These are phyloP conservation scores for Stropharia rugosoannulata DNA, from an alignment of 768 basidiomycete genomes.

Conservation along the genomic window DNA sequence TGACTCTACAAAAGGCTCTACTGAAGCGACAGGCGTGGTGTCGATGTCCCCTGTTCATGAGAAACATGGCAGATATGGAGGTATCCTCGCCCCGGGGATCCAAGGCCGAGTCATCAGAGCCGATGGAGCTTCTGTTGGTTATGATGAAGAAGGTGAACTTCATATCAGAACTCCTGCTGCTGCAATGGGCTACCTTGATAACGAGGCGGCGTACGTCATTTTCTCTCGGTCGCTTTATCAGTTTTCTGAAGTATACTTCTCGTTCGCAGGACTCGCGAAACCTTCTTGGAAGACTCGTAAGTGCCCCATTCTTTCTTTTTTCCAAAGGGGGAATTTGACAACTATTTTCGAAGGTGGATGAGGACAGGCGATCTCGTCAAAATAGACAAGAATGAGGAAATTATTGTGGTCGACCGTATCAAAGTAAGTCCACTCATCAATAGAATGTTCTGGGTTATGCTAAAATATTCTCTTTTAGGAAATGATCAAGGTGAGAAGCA, in stretches of 20 bases:
- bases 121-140: constrained; percentile 3
- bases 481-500: background rate
- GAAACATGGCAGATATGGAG: constrained; percentile 7
- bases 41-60: constrained; percentile 4
- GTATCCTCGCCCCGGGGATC: constrained; percentile 6
- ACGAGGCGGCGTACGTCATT: constrained; percentile 5
- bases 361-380: constrained; percentile 8
- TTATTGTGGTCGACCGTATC: constrained; percentile 7
- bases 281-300: constrained; percentile 4
- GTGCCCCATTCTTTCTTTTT: background rate
- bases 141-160: constrained; percentile 8
- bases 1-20: too few species aligned
- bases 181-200: constrained; percentile 7
- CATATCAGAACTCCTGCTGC: constrained; percentile 7
- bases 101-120: background rate
- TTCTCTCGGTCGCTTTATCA: background rate
- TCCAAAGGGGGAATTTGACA: background rate
- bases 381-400: constrained; percentile 5
- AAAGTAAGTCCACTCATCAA: background rate
- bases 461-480: background rate
- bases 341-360: constrained; percentile 1
- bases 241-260: background rate
- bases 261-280: constrained; percentile 1
- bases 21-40: constrained; percentile 2
- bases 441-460: background rate